Evolutionary conservation across 2,329 filamentous ascomycete genomes (phyloP).

Genomic region (Colletotrichum tofieldiae): DNA sequence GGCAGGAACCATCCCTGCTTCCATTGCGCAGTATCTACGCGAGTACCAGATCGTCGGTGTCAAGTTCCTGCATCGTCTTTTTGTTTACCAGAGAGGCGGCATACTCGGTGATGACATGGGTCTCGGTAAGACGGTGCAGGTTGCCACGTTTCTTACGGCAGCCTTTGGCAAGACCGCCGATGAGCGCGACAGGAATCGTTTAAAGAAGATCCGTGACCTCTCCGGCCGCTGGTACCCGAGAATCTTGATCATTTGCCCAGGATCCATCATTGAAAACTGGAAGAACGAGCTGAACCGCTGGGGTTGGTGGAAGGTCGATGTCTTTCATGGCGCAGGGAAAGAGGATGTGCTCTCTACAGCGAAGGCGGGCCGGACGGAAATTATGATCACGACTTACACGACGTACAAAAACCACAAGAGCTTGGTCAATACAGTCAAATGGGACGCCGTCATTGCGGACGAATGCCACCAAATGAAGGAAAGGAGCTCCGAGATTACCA

Average conservation of each 20-base stretch:
- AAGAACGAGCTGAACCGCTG: slow-evolving; percentile 86
- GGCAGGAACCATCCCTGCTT: slow-evolving; percentile 85
- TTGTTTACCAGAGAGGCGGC: slow-evolving; percentile 91
- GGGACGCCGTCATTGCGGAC: slow-evolving; percentile 96
- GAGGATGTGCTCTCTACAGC: slow-evolving; percentile 82
- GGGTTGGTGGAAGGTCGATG: slow-evolving; percentile 95
- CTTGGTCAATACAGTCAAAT: slow-evolving; percentile 85
- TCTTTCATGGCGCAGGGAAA: slow-evolving; percentile 81
- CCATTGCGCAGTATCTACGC: slow-evolving; percentile 91
- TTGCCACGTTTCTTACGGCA: slow-evolving; percentile 90
- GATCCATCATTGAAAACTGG: slow-evolving; percentile 93
- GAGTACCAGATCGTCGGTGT: slow-evolving; percentile 93
- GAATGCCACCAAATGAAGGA: slow-evolving; percentile 95
- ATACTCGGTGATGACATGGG: slow-evolving; percentile 99
- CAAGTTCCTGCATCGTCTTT: slow-evolving; percentile 87
- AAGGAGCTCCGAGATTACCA: slow-evolving; percentile 80
- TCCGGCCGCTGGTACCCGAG: slow-evolving; percentile 83
- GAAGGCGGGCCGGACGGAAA: slow-evolving; percentile 82
- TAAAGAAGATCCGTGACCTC: slow-evolving; percentile 85
- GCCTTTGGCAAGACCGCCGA: slow-evolving; percentile 97
- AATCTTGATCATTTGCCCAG: slow-evolving; percentile 89
- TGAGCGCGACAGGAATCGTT: slow-evolving; percentile 85
- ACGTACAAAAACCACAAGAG: slow-evolving; percentile 87
- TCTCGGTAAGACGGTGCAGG: slow-evolving; percentile 95
- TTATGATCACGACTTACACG: slow-evolving; percentile 94